A percentile compares a stretch with the other conserved stretches of the same genome.
Conservation (phyloP, 2,329 filamentous ascomycete genomes). For the Hirsutella minnesotensis region DNA sequence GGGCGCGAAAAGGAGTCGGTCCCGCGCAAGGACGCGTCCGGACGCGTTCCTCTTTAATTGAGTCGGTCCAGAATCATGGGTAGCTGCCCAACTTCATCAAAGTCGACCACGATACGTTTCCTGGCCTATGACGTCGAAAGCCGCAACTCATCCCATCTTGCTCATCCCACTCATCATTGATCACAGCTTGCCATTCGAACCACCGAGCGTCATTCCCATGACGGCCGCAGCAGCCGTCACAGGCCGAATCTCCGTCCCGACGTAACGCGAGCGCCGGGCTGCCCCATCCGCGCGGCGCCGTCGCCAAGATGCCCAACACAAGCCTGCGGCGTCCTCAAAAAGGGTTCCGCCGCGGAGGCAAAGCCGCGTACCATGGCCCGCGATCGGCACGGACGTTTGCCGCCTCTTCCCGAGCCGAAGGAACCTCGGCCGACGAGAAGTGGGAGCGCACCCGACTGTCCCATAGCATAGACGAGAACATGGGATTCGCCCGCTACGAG, state of each 20-base stretch:
- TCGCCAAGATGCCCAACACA: slow-evolving; percentile 43
- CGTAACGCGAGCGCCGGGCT: slow-evolving; percentile 8
- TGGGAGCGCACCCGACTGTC: slow-evolving; percentile 75
- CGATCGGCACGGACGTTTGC: slow-evolving; percentile 66
- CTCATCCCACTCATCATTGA: not conserved
- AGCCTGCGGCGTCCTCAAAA: slow-evolving; percentile 48
- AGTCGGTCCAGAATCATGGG: not conserved
- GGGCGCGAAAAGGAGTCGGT: slow-evolving; percentile 1
- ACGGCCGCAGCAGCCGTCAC: slow-evolving; percentile 5
- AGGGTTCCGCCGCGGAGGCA: slow-evolving; percentile 57
- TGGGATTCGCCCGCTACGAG: slow-evolving; percentile 90
- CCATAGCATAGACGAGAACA: slow-evolving; percentile 82
- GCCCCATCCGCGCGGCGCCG: not conserved
- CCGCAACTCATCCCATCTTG: not conserved
- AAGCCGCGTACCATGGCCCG: slow-evolving; percentile 57
- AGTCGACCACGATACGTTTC: too few relatives aligned
- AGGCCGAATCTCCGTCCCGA: slow-evolving; percentile 6
- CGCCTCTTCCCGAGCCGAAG: slow-evolving; percentile 66
- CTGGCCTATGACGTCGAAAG: not conserved
- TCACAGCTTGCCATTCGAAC: not conserved
- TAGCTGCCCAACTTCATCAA: too few relatives aligned
- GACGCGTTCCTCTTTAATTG: slow-evolving; percentile 19
- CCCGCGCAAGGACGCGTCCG: slow-evolving; percentile 12
- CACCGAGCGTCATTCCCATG: slow-evolving; percentile 6
- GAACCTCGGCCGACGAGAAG: slow-evolving; percentile 85